A percentile compares a stretch with the other conserved stretches of the same genome.
Conservation (phyloP, 2,329 filamentous ascomycete genomes). For the Aspergillus pseudoglaucus region DNA sequence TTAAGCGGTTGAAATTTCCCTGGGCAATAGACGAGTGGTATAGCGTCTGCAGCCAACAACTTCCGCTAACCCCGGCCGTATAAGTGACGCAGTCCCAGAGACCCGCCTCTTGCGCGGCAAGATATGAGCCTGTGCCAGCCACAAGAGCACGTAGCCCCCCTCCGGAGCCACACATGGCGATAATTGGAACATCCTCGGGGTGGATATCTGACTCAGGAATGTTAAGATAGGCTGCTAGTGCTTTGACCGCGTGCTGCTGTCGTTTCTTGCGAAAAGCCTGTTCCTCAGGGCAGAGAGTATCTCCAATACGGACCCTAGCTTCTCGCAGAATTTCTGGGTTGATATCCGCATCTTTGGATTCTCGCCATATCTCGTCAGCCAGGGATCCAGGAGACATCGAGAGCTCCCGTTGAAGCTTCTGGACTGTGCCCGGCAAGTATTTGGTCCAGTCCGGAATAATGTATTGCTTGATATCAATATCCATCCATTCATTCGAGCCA, state of each 20-base stretch:
- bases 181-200: slow-evolving; percentile 84
- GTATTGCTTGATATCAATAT: slow-evolving; percentile 55
- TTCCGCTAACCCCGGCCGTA: slow-evolving; percentile 89
- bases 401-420: slow-evolving; percentile 79
- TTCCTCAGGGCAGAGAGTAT: slow-evolving; percentile 77
- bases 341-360: slow-evolving; percentile 73
- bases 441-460: slow-evolving; percentile 81
- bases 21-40: slow-evolving; percentile 74
- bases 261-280: slow-evolving; percentile 65
- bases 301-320: slow-evolving; percentile 73
- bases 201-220: slow-evolving; percentile 76
- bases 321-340: slow-evolving; percentile 84
- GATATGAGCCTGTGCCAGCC: slow-evolving; percentile 79
- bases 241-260: slow-evolving; percentile 60
- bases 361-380: slow-evolving; percentile 87
- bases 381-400: slow-evolving; percentile 82
- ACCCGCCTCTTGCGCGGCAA: slow-evolving; percentile 77
- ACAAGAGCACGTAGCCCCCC: slow-evolving; percentile 86
- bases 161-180: slow-evolving; percentile 90
- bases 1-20: slow-evolving; percentile 60
- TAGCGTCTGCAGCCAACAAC: slow-evolving; percentile 88
- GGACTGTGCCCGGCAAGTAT: slow-evolving; percentile 65
- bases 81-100: slow-evolving; percentile 93
- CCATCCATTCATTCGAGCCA: slow-evolving; percentile 36
- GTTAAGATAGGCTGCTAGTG: slow-evolving; percentile 74